phyloP scores from a whole-genome alignment of 2,329 filamentous ascomycete genomes.

The Zymoseptoria pseudotritici region DNA sequence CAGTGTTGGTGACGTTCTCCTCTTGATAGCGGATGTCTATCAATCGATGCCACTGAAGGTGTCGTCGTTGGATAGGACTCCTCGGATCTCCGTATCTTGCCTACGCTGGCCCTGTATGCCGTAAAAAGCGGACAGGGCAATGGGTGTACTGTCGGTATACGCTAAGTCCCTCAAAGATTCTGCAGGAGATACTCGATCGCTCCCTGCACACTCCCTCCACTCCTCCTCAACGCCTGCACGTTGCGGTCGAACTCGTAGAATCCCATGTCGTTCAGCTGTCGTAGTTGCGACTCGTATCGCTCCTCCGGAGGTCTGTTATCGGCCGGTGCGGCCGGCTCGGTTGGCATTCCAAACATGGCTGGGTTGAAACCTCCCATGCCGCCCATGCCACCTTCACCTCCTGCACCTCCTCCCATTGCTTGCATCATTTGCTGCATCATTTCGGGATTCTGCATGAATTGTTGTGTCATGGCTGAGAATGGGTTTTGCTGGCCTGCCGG shows the following conservation, averaged over 20 bases:
- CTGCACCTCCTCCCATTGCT: constrained; percentile 46
- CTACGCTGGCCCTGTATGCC: constrained; percentile 17
- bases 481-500: constrained; percentile 35
- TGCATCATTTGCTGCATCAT: constrained; percentile 47
- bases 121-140: constrained; percentile 6
- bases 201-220: constrained; percentile 89
- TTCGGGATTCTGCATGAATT: constrained; percentile 52
- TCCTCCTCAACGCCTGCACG: constrained; percentile 75
- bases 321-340: constrained; percentile 47
- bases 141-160: constrained; percentile 7
- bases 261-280: constrained; percentile 96
- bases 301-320: constrained; percentile 92
- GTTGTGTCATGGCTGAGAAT: constrained; percentile 38
- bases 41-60: neutral
- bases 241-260: constrained; percentile 97
- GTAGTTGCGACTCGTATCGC: constrained; percentile 78
- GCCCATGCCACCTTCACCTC: constrained; percentile 25
- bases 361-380: constrained; percentile 36
- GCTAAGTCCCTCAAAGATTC: constrained; percentile 1
- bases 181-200: constrained; percentile 65
- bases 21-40: neutral
- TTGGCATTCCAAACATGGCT: constrained; percentile 30
- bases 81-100: constrained; percentile 1
- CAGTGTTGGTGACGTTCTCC: neutral
- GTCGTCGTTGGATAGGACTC: neutral